These are phyloP conservation scores for Fusarium subglutinans DNA, from an alignment of 2,329 filamentous ascomycete species.

Conservation along the genomic window DNA sequence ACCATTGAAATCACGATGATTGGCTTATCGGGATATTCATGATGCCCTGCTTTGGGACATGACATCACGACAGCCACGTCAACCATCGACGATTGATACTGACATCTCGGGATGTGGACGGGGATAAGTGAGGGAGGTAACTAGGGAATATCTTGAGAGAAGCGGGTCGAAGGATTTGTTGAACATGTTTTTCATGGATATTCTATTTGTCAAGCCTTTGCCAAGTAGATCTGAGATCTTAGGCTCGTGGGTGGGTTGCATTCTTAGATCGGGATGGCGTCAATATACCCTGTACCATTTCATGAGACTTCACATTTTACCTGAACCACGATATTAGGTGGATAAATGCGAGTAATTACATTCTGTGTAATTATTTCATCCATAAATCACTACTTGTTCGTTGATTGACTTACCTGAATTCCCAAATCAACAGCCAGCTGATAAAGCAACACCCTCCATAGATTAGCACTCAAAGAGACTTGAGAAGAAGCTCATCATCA, in stretches of 20 bases:
- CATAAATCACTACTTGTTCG: too few relatives aligned
- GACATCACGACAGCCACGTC: slow-evolving; percentile 4
- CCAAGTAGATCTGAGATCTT: neutral
- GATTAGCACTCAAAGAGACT: neutral
- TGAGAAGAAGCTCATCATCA: slow-evolving; percentile 16
- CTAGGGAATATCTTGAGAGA: too few relatives aligned
- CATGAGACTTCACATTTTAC: neutral
- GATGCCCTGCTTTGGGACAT: slow-evolving; percentile 18
- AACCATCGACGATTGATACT: neutral
- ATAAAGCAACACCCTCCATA: rapidly evolving
- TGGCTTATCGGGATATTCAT: slow-evolving; percentile 6
- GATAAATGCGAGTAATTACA: too few relatives aligned
- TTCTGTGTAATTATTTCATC: too few relatives aligned
- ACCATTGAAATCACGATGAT: slow-evolving; percentile 18
- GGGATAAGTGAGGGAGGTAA: neutral
- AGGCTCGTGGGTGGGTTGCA: neutral
- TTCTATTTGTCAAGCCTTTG: neutral
- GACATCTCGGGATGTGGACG: neutral
- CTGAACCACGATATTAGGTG: too few relatives aligned
- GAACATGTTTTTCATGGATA: neutral
- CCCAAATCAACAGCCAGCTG: neutral
- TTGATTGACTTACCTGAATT: neutral
- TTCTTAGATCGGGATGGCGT: neutral
- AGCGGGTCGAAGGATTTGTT: neutral
- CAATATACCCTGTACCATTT: neutral